Evolutionary conservation across 169 alveolate genomes (phyloP).

Genomic region (Eimeria tenella): DNA sequence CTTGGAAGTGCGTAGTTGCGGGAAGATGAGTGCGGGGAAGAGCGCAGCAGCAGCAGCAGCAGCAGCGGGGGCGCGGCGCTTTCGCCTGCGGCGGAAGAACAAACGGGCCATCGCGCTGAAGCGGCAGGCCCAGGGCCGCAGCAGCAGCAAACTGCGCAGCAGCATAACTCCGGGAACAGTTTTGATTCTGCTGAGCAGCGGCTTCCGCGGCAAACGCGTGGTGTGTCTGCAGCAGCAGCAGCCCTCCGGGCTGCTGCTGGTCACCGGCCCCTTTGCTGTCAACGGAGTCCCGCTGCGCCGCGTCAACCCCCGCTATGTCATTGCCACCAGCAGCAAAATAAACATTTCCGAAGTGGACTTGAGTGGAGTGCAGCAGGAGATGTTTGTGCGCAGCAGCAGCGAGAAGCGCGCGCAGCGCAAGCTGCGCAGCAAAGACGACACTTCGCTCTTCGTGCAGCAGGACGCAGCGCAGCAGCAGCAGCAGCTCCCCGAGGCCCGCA

Average conservation of each 20-base stretch:
- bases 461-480: neutral
- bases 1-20: neutral
- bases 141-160: constrained; percentile 76
- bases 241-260: constrained; percentile 94
- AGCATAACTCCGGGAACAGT: constrained; percentile 88
- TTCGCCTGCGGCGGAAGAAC: constrained; percentile 49
- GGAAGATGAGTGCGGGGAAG: constrained; percentile 5
- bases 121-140: constrained; percentile 36
- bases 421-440: constrained; percentile 63
- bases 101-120: constrained; percentile 6
- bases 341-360: constrained; percentile 87
- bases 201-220: constrained; percentile 98
- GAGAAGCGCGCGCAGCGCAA: constrained; percentile 60
- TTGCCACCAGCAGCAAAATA: constrained; percentile 97
- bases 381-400: constrained; percentile 84
- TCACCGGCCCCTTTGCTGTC: constrained; percentile 97
- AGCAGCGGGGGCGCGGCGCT: constrained; percentile 17
- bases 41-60: constrained; percentile 45
- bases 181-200: constrained; percentile 96
- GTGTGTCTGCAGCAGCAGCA: constrained; percentile 96
- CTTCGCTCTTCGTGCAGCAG: constrained; percentile 65
- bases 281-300: constrained; percentile 99
- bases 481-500: constrained; percentile 52
- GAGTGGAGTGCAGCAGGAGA: constrained; percentile 87
- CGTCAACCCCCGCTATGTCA: constrained; percentile 96